These are phyloP conservation scores for Clitocybe nebularis DNA, from an alignment of 1,284 basidiomycete genomes.

Conservation along the genomic window DNA sequence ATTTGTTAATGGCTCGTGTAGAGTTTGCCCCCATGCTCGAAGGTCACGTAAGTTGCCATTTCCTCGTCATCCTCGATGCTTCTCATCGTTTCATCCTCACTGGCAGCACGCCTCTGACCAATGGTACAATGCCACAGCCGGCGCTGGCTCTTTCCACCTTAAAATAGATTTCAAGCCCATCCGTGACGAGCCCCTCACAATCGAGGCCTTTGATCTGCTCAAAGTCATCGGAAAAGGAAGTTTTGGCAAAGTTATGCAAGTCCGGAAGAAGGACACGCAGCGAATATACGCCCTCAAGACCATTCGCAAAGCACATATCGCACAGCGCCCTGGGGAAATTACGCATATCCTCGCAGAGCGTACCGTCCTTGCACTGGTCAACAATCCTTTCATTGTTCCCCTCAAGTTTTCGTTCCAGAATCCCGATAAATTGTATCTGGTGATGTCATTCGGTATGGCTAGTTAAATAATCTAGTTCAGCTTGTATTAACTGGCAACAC, in stretches of 20 bases:
- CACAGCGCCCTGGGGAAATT: constrained; percentile 93
- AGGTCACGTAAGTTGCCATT: constrained; percentile 51
- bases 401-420: constrained; percentile 99
- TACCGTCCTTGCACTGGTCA: constrained; percentile 95
- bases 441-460: constrained; percentile 85
- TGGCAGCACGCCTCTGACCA: constrained; percentile 73
- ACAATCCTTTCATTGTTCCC: constrained; percentile 98
- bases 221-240: constrained; percentile 98
- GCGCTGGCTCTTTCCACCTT: constrained; percentile 90
- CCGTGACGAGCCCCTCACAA: constrained; percentile 81
- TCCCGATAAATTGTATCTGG: constrained; percentile 95
- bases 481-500: constrained; percentile 5
- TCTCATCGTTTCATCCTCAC: constrained; percentile 7
- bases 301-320: constrained; percentile 98
- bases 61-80: not conserved
- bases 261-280: constrained; percentile 96
- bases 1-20: constrained; percentile 84
- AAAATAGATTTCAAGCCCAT: constrained; percentile 92
- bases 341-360: constrained; percentile 98
- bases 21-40: constrained; percentile 89
- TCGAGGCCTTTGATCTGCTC: constrained; percentile 95
- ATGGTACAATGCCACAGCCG: constrained; percentile 87
- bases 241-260: constrained; percentile 99
- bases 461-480: constrained; percentile 1
- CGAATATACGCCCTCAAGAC: constrained; percentile 99